phyloP scores from a whole-genome alignment of 257 asterid species.

The Paraleonurus japonicus region DNA sequence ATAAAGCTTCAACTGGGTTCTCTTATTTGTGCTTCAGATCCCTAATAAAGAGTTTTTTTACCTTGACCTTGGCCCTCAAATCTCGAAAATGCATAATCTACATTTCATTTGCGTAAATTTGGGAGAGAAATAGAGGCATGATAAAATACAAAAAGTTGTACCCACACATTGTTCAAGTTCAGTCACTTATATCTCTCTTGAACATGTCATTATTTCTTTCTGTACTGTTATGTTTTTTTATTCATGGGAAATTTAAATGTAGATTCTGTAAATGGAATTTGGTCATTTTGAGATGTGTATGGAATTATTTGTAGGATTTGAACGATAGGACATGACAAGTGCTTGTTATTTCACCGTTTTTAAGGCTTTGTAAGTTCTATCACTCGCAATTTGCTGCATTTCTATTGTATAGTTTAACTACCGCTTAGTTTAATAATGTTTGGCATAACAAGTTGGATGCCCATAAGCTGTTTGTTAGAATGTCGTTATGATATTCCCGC shows the following conservation, averaged over 20 bases:
- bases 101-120: too few species aligned
- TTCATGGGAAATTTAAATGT: neutral
- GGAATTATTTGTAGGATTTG: constrained; percentile 31
- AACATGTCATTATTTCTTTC: constrained; percentile 1
- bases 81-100: too few species aligned
- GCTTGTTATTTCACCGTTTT: constrained; percentile 40
- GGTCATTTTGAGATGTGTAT: constrained; percentile 18
- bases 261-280: neutral
- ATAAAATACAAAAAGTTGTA: too few species aligned
- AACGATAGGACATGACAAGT: constrained; percentile 43
- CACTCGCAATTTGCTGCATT: neutral
- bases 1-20: too few species aligned
- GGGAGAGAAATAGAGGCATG: too few species aligned
- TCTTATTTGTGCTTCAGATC: too few species aligned
- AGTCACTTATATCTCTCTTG: neutral
- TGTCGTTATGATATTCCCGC: neutral
- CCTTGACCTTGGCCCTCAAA: too few species aligned
- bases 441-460: constrained; percentile 4
- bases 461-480: constrained; percentile 34
- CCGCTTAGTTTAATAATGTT: neutral
- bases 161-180: neutral
- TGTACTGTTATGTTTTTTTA: neutral
- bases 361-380: constrained; percentile 50
- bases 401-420: neutral
- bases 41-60: too few species aligned